phyloP scores from a whole-genome alignment of 2,329 filamentous ascomycete genomes.

The Boeremia lycopersici region DNA sequence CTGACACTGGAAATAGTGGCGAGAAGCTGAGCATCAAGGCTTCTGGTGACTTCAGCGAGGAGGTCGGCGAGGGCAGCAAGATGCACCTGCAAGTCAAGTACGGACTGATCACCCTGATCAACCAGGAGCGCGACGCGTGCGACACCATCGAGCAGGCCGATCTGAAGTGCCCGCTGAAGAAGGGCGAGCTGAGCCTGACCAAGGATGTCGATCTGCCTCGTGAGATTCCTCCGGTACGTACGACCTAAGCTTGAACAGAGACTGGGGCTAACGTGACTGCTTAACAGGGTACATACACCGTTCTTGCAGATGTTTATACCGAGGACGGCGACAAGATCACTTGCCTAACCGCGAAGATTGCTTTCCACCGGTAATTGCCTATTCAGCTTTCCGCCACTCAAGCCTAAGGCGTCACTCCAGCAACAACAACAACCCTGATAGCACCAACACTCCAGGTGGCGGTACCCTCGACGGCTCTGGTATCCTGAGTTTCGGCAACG shows the following conservation, averaged over 20 bases:
- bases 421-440: not conserved
- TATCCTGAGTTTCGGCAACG: conserved; percentile 11
- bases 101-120: conserved; percentile 87
- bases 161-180: conserved; percentile 83
- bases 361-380: conserved; percentile 58
- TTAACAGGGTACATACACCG: conserved; percentile 81
- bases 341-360: conserved; percentile 78
- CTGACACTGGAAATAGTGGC: conserved; percentile 63
- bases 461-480: conserved; percentile 1
- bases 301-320: conserved; percentile 83
- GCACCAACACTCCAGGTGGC: not conserved
- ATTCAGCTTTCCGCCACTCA: conserved; percentile 1
- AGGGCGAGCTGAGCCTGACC: conserved; percentile 72
- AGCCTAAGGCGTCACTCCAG: conserved; percentile 13
- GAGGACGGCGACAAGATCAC: conserved; percentile 77
- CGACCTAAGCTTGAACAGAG: too few relatives aligned
- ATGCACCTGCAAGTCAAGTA: conserved; percentile 89
- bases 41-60: conserved; percentile 72
- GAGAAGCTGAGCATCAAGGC: conserved; percentile 78
- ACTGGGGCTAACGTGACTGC: not conserved
- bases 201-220: conserved; percentile 86
- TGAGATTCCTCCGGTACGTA: conserved; percentile 84
- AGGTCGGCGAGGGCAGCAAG: conserved; percentile 78
- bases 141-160: conserved; percentile 89
- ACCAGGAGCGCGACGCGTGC: conserved; percentile 81